Evolutionary conservation across 78 protist species (phyloP), one percentile per base, ranked within the genome.

Genomic region (Creolimax fragrantissima): DNA sequence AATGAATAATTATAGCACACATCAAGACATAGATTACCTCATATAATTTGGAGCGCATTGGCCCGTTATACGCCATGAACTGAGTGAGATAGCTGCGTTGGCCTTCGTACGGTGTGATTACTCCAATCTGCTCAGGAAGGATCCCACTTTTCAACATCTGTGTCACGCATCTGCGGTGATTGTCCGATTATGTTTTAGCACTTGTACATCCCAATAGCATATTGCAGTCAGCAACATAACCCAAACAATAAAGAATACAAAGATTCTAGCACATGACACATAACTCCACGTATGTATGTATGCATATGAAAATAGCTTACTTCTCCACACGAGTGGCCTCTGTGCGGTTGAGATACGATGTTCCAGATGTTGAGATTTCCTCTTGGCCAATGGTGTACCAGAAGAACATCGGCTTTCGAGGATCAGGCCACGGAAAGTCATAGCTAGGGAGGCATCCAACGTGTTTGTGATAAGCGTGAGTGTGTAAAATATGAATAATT

Each of bases 51-150:
- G 81, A n/a, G n/a, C 95, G 89, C 35, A 97, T 95, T 3, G 95
- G 17, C 42, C 99, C 99, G 39, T 93, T 45, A 42, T 92, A 89
- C 67, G 81, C 92, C 99, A 99, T 97, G 91, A 92, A 91, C 86
- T 88, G 45, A 42, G 96, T 95, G 42, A 98, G 43, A 96, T 94
- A 97, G 2, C 98, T 98, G 42, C 99, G 96, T 95, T 99, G 99
- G 6, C 99, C 99, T 43, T 98, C 99, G 92, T 99, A 99, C 4
- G 99, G 99, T 32, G 99, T 98, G 94, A 99, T 95, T 90, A 99
- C 95, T 91, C 99, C 99, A 45, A 99, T 97, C 91, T 98, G 98
- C 5, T 66, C 91, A 3, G 99, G 98, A 7, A 32, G 88, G 24
- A 98, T 92, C 17, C 99, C 99, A 1, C 92, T 44, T 35, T 93